A percentile compares a stretch with the other conserved stretches of the same genome.
Evolutionary conservation across 2,329 filamentous ascomycete genomes (phyloP).

Genomic region (Trichoderma simmonsii): DNA sequence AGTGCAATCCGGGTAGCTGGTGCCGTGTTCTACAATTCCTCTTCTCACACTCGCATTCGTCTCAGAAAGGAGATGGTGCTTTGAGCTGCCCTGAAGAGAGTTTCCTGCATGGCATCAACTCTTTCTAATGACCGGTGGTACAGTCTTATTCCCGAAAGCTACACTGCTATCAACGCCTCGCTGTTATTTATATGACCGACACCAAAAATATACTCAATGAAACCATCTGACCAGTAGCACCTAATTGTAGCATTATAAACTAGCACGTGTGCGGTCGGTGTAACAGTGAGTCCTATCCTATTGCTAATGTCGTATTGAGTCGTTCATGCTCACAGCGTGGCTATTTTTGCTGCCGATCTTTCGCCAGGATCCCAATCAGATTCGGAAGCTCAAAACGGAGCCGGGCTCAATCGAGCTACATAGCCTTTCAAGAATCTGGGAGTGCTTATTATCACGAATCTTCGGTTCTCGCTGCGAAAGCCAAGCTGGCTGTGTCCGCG

Average conservation of each 20-base stretch:
- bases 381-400: neutral
- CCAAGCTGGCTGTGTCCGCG: neutral
- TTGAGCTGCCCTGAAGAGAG: neutral
- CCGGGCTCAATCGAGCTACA: neutral
- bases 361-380: neutral
- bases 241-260: neutral
- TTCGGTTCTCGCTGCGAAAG: neutral
- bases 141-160: neutral
- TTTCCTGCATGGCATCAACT: neutral
- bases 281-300: neutral
- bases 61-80: neutral
- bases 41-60: neutral
- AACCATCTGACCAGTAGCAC: neutral
- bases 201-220: neutral
- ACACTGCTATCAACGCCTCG: neutral
- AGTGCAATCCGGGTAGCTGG: neutral
- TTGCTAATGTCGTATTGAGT: neutral
- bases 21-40: neutral
- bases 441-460: neutral
- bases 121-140: neutral
- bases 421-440: neutral
- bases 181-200: neutral
- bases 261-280: neutral
- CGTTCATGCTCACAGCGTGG: neutral
- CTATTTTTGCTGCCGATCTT: neutral